These are phyloP conservation scores for Fusarium annulatum DNA, from an alignment of 2,329 filamentous ascomycete genomes.

Conservation along the genomic window DNA sequence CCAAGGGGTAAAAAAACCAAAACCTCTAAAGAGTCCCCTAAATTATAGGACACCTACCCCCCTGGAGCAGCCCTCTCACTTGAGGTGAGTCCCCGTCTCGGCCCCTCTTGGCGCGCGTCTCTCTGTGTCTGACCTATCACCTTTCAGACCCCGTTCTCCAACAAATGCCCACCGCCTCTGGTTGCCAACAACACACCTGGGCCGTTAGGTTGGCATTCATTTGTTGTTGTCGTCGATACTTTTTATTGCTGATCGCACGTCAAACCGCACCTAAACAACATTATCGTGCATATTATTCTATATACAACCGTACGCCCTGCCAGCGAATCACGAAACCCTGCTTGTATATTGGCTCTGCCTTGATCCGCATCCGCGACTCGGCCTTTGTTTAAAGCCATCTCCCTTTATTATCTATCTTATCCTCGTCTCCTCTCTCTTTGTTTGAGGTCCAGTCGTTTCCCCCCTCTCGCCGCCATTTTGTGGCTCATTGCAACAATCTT, in stretches of 20 bases:
- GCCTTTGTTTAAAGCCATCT: slow-evolving; percentile 10
- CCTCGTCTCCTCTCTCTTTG: slow-evolving; percentile 10
- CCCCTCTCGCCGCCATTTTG: slow-evolving; percentile 41
- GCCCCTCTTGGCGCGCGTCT: slow-evolving; percentile 37
- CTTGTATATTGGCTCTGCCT: slow-evolving; percentile 32
- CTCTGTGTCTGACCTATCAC: slow-evolving; percentile 40
- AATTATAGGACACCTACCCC: slow-evolving; percentile 16
- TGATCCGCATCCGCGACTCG: slow-evolving; percentile 15
- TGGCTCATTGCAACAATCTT: slow-evolving; percentile 37
- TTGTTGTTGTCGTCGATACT: slow-evolving; percentile 35
- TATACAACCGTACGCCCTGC: slow-evolving; percentile 25
- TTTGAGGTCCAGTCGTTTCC: slow-evolving; percentile 18
- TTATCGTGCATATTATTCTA: slow-evolving; percentile 21
- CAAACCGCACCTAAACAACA: slow-evolving; percentile 26
- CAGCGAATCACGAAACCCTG: slow-evolving; percentile 28
- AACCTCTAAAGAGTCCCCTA: slow-evolving; percentile 28
- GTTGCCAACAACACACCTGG: slow-evolving; percentile 26
- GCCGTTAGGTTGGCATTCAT: slow-evolving; percentile 23
- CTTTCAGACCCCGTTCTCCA: neutral
- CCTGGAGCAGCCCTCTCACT: slow-evolving; percentile 14
- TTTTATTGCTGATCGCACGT: slow-evolving; percentile 39
- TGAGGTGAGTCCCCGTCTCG: slow-evolving; percentile 21
- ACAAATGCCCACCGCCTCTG: slow-evolving; percentile 42
- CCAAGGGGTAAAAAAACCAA: slow-evolving; percentile 10
- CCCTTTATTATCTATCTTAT: neutral